A percentile compares a stretch with the other conserved stretches of the same genome.
Conservation (phyloP, 2,329 filamentous ascomycete genomes). For the Onygena corvina region DNA sequence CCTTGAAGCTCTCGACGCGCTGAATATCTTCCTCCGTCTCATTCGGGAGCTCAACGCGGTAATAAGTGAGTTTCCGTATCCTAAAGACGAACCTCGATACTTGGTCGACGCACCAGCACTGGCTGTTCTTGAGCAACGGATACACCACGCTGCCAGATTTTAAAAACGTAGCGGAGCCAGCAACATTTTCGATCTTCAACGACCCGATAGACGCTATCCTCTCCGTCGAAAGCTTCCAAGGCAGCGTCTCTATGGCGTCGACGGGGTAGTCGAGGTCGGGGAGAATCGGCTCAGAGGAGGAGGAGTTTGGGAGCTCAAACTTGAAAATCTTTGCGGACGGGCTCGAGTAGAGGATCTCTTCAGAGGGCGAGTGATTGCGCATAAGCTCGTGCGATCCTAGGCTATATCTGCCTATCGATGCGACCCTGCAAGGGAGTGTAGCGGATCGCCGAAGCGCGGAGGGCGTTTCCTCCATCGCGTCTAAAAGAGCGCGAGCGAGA, state of each 20-base stretch:
- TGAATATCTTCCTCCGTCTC: slow-evolving; percentile 50
- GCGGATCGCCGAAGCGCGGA: slow-evolving; percentile 14
- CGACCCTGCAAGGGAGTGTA: slow-evolving; percentile 29
- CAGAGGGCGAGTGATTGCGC: slow-evolving; percentile 22
- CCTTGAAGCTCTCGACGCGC: slow-evolving; percentile 55
- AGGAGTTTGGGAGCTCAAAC: slow-evolving; percentile 40
- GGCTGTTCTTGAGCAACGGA: slow-evolving; percentile 76
- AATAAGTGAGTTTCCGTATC: slow-evolving; percentile 71
- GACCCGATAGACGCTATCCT: slow-evolving; percentile 71
- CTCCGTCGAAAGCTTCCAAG: slow-evolving; percentile 65
- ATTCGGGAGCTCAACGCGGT: slow-evolving; percentile 74
- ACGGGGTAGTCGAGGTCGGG: slow-evolving; percentile 38
- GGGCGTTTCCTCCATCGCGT: slow-evolving; percentile 9
- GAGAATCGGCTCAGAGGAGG: slow-evolving; percentile 28
- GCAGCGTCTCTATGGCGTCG: slow-evolving; percentile 50
- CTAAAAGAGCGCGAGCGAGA: not conserved
- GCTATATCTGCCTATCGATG: slow-evolving; percentile 20
- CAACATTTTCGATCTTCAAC: slow-evolving; percentile 73
- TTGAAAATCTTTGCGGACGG: slow-evolving; percentile 59
- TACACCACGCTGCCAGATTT: slow-evolving; percentile 74
- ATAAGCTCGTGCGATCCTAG: slow-evolving; percentile 15
- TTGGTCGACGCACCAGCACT: slow-evolving; percentile 87
- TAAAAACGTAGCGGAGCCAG: slow-evolving; percentile 74
- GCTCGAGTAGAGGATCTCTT: slow-evolving; percentile 54
- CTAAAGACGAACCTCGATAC: slow-evolving; percentile 76